Conservation (phyloP, 345 rosid genomes). For the Euphorbia lathyris region DNA sequence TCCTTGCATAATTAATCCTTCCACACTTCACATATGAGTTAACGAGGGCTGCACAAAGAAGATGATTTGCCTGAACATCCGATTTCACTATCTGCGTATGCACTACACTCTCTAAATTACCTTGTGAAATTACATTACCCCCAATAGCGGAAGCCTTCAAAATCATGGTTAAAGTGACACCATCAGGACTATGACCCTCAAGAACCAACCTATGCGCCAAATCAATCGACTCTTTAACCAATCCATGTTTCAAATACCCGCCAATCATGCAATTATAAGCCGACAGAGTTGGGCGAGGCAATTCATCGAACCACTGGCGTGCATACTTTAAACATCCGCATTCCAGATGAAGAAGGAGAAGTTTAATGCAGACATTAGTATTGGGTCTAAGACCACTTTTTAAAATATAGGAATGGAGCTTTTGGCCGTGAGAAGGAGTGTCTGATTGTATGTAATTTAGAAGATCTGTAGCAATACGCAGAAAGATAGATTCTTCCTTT, state of each 20-base stretch:
- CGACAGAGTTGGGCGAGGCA: constrained; percentile 63
- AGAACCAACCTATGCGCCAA: constrained; percentile 45
- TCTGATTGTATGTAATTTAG: constrained; percentile 67
- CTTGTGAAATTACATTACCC: constrained; percentile 29
- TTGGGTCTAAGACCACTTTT: constrained; percentile 64
- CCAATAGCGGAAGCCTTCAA: constrained; percentile 63
- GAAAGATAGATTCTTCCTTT: not conserved
- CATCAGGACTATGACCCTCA: constrained; percentile 65
- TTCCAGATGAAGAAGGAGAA: constrained; percentile 55
- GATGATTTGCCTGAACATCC: constrained; percentile 58
- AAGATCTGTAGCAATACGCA: constrained; percentile 27
- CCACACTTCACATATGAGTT: constrained; percentile 75
- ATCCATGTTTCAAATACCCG: constrained; percentile 60
- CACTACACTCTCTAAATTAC: constrained; percentile 42
- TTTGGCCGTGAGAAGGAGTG: constrained; percentile 51
- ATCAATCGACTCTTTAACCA: constrained; percentile 32
- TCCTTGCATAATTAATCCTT: constrained; percentile 56
- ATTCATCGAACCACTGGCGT: constrained; percentile 68
- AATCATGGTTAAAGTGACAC: constrained; percentile 75
- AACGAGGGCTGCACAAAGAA: constrained; percentile 66
- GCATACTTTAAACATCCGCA: constrained; percentile 53
- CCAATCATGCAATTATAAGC: constrained; percentile 76
- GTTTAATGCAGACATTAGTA: constrained; percentile 58
- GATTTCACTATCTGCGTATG: constrained; percentile 60
- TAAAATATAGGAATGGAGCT: constrained; percentile 57